phyloP scores from a whole-genome alignment of 2,329 filamentous ascomycete genomes.

The Penicillium sp. region DNA sequence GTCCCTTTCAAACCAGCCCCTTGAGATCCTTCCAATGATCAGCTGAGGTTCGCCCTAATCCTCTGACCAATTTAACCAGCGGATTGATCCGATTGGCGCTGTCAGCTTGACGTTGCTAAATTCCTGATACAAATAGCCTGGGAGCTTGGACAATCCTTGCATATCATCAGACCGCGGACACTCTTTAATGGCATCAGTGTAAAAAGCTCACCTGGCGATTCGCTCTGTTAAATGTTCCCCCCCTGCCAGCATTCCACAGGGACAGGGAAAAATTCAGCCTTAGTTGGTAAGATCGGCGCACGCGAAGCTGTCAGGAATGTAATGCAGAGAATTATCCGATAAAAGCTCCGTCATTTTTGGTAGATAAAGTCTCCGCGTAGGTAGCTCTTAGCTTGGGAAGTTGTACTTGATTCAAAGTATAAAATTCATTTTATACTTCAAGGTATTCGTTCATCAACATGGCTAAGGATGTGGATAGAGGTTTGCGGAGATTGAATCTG shows the following conservation, averaged over 20 bases:
- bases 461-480: constrained; percentile 8
- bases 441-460: neutral
- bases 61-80: neutral
- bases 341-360: constrained; percentile 3
- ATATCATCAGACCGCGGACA: constrained; percentile 1
- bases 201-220: constrained; percentile 4
- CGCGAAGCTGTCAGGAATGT: constrained; percentile 2
- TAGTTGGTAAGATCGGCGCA: neutral
- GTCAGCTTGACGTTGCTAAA: neutral
- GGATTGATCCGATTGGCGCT: constrained; percentile 1
- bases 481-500: constrained; percentile 20
- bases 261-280: neutral
- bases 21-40: constrained; percentile 1
- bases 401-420: neutral
- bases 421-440: neutral
- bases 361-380: neutral
- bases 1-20: neutral
- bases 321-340: constrained; percentile 7
- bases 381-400: neutral
- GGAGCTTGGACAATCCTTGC: constrained; percentile 1
- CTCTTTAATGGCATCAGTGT: neutral
- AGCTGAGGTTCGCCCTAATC: neutral
- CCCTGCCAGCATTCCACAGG: constrained; percentile 13
- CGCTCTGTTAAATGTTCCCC: constrained; percentile 3
- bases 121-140: constrained; percentile 1